phyloP scores from a whole-genome alignment of 1,284 basidiomycete species.

The Ceratobasidium sp. region DNA sequence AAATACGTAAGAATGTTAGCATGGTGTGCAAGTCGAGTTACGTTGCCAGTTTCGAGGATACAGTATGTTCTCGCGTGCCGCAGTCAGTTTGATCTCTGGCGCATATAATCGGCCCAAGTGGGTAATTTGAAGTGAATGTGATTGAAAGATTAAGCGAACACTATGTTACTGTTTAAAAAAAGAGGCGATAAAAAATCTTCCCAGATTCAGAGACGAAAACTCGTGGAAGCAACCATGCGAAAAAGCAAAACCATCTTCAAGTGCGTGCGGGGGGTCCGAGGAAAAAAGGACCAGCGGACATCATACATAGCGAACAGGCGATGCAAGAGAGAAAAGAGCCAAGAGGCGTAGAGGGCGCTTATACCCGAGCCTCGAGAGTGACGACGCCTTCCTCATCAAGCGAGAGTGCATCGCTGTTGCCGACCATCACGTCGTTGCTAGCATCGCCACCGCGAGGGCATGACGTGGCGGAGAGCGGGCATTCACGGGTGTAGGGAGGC shows the following conservation, averaged over 20 bases:
- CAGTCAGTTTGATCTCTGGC: too few relatives aligned
- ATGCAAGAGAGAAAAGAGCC: neutral
- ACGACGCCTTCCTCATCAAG: slow-evolving; percentile 32
- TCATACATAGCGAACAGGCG: neutral
- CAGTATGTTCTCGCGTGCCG: too few relatives aligned
- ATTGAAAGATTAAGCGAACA: slow-evolving; percentile 20
- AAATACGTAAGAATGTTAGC: too few relatives aligned
- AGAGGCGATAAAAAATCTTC: neutral
- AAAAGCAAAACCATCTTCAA: neutral
- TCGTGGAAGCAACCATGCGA: slow-evolving; percentile 8
- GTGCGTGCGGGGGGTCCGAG: neutral
- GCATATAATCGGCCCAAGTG: neutral
- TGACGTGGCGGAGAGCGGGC: slow-evolving; percentile 31
- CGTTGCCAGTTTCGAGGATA: too few relatives aligned
- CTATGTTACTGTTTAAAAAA: slow-evolving; percentile 10
- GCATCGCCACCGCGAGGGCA: slow-evolving; percentile 8
- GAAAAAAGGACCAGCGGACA: neutral
- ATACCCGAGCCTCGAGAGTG: slow-evolving; percentile 36
- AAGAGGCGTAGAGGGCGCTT: neutral
- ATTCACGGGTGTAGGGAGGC: slow-evolving; percentile 41
- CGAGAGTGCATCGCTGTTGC: slow-evolving; percentile 23
- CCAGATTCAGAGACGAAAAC: slow-evolving; percentile 1
- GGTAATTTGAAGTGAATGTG: slow-evolving; percentile 15
- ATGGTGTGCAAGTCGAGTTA: too few relatives aligned
- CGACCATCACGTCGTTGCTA: neutral